Conservation (phyloP, 1,139 yeast genomes). For the Geotrichum australiense region DNA sequence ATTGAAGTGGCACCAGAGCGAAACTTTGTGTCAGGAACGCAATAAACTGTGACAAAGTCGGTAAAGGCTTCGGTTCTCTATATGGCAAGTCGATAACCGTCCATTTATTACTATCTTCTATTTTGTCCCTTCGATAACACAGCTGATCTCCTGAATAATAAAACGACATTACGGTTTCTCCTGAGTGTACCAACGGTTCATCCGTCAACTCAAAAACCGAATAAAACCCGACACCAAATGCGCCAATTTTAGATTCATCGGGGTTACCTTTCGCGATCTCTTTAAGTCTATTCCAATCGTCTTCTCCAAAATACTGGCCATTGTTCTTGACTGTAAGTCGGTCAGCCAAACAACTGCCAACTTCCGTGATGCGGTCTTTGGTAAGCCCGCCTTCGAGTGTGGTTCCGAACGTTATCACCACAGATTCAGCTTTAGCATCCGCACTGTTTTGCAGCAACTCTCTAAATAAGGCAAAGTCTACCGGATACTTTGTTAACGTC, state of each 20-base stretch:
- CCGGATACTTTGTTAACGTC: conserved; percentile 39
- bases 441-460: conserved; percentile 39
- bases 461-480: conserved; percentile 37
- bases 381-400: conserved; percentile 17
- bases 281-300: conserved; percentile 37
- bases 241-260: conserved; percentile 98
- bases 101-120: conserved; percentile 29
- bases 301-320: conserved; percentile 34
- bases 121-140: conserved; percentile 30
- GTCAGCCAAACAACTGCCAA: conserved; percentile 29
- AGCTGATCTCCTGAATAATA: conserved; percentile 38
- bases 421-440: conserved; percentile 37
- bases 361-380: conserved; percentile 20
- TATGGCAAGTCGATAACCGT: conserved; percentile 38
- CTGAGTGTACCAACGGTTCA: conserved; percentile 40
- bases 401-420: conserved; percentile 30
- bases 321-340: conserved; percentile 34
- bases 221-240: conserved; percentile 99
- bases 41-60: conserved; percentile 33
- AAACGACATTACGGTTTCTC: conserved; percentile 35
- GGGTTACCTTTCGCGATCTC: conserved; percentile 47
- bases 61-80: conserved; percentile 28
- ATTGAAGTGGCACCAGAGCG: conserved; percentile 32
- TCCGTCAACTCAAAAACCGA: conserved; percentile 96
- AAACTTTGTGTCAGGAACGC: conserved; percentile 38